These are phyloP conservation scores for Eleusine coracana DNA, from an alignment of 176 grass and related monocot species.

Conservation along the genomic window DNA sequence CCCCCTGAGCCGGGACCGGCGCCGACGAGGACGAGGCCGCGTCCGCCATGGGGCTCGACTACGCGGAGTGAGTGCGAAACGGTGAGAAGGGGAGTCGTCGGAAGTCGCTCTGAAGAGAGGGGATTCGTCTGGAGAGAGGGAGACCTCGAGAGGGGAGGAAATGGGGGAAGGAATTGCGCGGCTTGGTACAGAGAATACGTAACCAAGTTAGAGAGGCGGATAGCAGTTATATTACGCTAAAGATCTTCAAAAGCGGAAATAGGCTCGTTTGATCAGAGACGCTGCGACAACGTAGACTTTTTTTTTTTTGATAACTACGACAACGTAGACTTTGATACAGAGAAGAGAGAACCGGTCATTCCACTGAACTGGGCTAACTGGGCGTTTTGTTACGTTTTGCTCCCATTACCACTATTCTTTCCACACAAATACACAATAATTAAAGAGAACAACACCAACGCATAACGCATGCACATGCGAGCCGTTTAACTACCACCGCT, in stretches of 20 bases:
- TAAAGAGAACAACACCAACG: not conserved
- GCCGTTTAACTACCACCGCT: not conserved
- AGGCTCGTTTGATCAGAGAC: not conserved
- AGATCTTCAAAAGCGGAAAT: not conserved
- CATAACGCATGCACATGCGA: not conserved
- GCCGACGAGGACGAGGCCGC: constrained; percentile 45
- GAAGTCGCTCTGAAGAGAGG: too few relatives aligned
- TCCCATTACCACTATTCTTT: not conserved
- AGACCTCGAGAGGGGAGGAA: not conserved
- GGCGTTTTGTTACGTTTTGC: not conserved
- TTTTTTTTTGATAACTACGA: not conserved
- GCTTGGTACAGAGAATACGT: not conserved
- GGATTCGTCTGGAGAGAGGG: not conserved
- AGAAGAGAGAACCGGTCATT: not conserved
- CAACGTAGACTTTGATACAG: not conserved
- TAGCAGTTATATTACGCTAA: not conserved
- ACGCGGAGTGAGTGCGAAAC: not conserved
- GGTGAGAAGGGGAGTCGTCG: not conserved
- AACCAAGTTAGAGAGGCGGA: not conserved
- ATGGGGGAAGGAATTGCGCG: not conserved
- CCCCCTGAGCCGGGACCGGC: constrained; percentile 11
- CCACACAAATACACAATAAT: not conserved
- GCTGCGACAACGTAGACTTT: not conserved
- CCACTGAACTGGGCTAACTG: not conserved
- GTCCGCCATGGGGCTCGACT: constrained; percentile 41